Percentiles rank a stretch among this genome's conserved stretches.
Evolutionary conservation across 108 stramenopile genomes (phyloP).

Genomic region (Discostella pseudostelligera): DNA sequence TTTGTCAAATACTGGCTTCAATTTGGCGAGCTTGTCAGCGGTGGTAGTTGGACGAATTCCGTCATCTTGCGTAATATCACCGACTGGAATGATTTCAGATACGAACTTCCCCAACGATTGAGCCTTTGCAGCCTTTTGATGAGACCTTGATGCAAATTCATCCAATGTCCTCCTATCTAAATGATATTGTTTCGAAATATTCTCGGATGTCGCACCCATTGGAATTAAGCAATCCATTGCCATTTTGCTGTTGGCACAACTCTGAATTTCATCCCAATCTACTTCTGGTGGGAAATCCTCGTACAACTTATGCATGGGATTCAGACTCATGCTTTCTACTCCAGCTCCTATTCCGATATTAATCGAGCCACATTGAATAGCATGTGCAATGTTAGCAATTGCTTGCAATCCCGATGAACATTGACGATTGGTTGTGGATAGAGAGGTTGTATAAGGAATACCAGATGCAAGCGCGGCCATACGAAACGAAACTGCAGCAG

Average conservation of each 20-base stretch:
- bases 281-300: conserved; percentile 61
- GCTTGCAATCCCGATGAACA: conserved; percentile 96
- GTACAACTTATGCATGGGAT: conserved; percentile 66
- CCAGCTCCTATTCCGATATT: conserved; percentile 91
- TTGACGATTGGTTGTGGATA: conserved; percentile 89
- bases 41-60: conserved; percentile 88
- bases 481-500: conserved; percentile 84
- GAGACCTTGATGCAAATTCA: conserved; percentile 82
- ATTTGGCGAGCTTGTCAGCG: conserved; percentile 61
- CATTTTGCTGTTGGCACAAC: conserved; percentile 14
- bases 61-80: conserved; percentile 80
- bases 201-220: conserved; percentile 97
- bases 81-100: conserved; percentile 89
- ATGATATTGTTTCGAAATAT: conserved; percentile 78
- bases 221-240: conserved; percentile 92
- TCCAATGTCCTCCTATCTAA: conserved; percentile 78
- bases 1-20: conserved; percentile 84
- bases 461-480: conserved; percentile 90
- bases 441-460: conserved; percentile 72
- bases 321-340: conserved; percentile 88
- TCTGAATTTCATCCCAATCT: conserved; percentile 69
- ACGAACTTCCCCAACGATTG: conserved; percentile 75
- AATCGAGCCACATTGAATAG: conserved; percentile 76
- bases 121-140: conserved; percentile 84
- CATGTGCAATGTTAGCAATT: conserved; percentile 83